phyloP scores from a whole-genome alignment of 306 rosid species.

The Quercus cerris region DNA sequence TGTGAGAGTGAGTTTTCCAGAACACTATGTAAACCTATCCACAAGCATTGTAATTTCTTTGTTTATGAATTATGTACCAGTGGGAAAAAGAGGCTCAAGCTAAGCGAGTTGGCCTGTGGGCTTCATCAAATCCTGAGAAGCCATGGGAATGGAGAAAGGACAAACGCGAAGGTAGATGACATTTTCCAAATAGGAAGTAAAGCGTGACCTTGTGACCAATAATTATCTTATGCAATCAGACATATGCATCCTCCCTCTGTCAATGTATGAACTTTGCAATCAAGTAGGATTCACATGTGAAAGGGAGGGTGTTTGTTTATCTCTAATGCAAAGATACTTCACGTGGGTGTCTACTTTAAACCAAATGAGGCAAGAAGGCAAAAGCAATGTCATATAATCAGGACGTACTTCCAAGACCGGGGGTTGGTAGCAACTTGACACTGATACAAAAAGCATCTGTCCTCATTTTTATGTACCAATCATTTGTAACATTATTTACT shows the following conservation, averaged over 20 bases:
- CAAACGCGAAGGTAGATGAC: constrained; percentile 36
- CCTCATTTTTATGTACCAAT: not conserved
- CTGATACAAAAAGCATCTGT: not conserved
- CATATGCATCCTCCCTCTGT: too few species aligned
- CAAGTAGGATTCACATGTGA: too few species aligned
- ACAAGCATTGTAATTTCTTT: not conserved
- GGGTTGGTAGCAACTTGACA: not conserved
- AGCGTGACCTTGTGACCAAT: too few species aligned
- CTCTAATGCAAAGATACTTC: too few species aligned
- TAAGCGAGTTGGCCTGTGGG: constrained; percentile 82
- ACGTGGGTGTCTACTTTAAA: too few species aligned
- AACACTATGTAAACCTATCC: too few species aligned
- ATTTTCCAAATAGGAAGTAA: too few species aligned
- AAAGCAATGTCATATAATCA: not conserved
- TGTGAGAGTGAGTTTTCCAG: too few species aligned
- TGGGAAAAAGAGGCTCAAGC: constrained; percentile 75
- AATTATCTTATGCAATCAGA: too few species aligned
- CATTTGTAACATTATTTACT: not conserved
- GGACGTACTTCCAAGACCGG: not conserved
- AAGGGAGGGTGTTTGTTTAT: too few species aligned
- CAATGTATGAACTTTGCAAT: too few species aligned
- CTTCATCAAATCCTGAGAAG: constrained; percentile 78
- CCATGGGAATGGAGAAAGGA: constrained; percentile 95
- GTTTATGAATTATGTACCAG: constrained; percentile 25
- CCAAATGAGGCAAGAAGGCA: not conserved